These are phyloP conservation scores for Teratosphaeria zuluensis DNA, from an alignment of 2,329 filamentous ascomycete species.

Conservation along the genomic window DNA sequence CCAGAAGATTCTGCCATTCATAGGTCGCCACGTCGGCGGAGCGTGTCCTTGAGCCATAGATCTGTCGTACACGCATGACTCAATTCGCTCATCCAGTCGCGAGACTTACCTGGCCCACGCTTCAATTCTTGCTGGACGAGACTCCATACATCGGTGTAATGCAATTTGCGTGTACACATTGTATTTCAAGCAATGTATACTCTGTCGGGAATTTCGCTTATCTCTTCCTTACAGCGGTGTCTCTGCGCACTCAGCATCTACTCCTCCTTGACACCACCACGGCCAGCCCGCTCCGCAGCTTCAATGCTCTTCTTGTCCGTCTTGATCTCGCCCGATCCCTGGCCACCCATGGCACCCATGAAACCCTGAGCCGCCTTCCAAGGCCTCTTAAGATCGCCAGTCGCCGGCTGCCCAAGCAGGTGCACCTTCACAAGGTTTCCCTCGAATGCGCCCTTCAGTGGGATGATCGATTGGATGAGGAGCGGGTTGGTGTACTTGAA, in stretches of 20 bases:
- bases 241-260: conserved; percentile 20
- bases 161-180: too few species aligned
- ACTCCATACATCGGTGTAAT: too few species aligned
- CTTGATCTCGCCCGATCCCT: conserved; percentile 61
- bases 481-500: conserved; percentile 99
- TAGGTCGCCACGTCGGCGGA: too few species aligned
- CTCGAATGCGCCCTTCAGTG: conserved; percentile 90
- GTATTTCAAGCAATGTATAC: too few species aligned
- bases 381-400: conserved; percentile 84
- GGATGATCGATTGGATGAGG: conserved; percentile 96
- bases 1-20: too few species aligned
- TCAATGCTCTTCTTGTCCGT: conserved; percentile 61
- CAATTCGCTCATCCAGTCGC: too few species aligned
- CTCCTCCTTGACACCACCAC: conserved; percentile 45
- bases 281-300: conserved; percentile 40
- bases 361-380: conserved; percentile 83
- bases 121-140: too few species aligned
- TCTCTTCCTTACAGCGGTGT: too few species aligned
- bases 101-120: too few species aligned
- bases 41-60: too few species aligned
- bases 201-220: neutral
- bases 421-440: conserved; percentile 95
- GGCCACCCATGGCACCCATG: conserved; percentile 58
- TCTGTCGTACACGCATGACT: too few species aligned
- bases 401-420: conserved; percentile 74